These are phyloP conservation scores for Laburnicola sp. DNA, from an alignment of 2,329 filamentous ascomycete genomes.

Conservation along the genomic window DNA sequence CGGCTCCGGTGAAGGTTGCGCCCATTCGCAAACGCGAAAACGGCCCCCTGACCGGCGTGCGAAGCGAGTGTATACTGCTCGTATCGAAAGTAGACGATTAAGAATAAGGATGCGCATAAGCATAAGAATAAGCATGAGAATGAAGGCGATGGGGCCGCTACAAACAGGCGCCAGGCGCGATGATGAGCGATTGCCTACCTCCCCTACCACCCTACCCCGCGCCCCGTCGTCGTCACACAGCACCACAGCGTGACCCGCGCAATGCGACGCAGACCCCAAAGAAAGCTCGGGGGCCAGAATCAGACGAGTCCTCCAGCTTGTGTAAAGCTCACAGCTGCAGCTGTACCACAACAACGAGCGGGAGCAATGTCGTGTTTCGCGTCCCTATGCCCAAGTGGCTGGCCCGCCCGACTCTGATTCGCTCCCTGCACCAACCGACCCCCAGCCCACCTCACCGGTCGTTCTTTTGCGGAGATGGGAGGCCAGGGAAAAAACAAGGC, in stretches of 20 bases:
- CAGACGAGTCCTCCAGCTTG: too few relatives aligned
- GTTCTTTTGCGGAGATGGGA: background rate
- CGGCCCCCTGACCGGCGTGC: background rate
- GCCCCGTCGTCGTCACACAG: background rate
- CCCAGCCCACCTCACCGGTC: too few relatives aligned
- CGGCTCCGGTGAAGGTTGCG: slow-evolving; percentile 14
- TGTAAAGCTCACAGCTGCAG: background rate
- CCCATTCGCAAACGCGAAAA: too few relatives aligned
- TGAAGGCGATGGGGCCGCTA: background rate
- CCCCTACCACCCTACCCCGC: background rate
- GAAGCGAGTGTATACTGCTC: background rate
- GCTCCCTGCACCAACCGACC: background rate
- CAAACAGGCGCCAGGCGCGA: background rate
- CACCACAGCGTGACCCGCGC: slow-evolving; percentile 1
- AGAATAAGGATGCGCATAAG: too few relatives aligned
- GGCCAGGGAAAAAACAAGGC: background rate
- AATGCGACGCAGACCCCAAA: background rate
- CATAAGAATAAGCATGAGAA: too few relatives aligned
- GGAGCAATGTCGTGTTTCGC: background rate
- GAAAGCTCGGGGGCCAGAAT: background rate
- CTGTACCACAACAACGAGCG: background rate
- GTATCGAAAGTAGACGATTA: background rate
- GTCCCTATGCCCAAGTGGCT: background rate
- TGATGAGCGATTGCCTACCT: background rate
- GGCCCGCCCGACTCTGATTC: background rate